Percentiles rank a stretch among this genome's conserved stretches.
Conservation (phyloP, 257 asterid genomes). For the Knoxia roxburghii region DNA sequence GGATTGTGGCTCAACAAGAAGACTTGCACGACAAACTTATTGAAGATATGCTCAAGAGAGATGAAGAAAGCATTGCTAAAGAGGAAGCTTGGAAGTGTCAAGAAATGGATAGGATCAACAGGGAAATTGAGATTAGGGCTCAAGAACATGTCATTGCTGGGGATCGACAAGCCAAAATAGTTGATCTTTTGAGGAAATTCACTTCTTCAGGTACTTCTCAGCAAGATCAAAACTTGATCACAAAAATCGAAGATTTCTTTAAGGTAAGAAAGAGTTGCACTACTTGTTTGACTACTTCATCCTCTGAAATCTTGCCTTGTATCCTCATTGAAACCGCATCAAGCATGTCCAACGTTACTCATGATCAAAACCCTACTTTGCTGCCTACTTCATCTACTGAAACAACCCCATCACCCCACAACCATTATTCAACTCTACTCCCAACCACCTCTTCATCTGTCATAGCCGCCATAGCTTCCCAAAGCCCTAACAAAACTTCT, state of each 20-base stretch:
- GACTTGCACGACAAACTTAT: slow-evolving; percentile 53
- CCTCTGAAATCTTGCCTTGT: slow-evolving; percentile 9
- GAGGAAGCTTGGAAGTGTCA: slow-evolving; percentile 58
- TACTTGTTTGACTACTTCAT: slow-evolving; percentile 1
- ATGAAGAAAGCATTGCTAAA: slow-evolving; percentile 43
- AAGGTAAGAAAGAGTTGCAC: slow-evolving; percentile 16
- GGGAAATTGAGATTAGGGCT: slow-evolving; percentile 41
- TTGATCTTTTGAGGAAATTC: slow-evolving; percentile 47
- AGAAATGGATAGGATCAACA: slow-evolving; percentile 37
- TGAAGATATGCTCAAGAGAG: slow-evolving; percentile 47
- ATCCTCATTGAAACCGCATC: neutral
- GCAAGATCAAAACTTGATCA: slow-evolving; percentile 17
- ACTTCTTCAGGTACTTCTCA: slow-evolving; percentile 6
- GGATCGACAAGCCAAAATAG: slow-evolving; percentile 45
- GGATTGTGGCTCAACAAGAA: slow-evolving; percentile 59
- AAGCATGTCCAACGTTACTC: slow-evolving; percentile 8
- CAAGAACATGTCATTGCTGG: slow-evolving; percentile 43
- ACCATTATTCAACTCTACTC: slow-evolving; percentile 19
- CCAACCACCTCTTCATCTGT: slow-evolving; percentile 8
- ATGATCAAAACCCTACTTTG: slow-evolving; percentile 22
- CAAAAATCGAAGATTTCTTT: slow-evolving; percentile 19
- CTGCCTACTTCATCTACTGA: slow-evolving; percentile 12
- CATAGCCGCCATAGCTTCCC: slow-evolving; percentile 5
- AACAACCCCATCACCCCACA: slow-evolving; percentile 23
- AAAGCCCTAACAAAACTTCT: slow-evolving; percentile 18